Conservation (phyloP, 2,329 filamentous ascomycete genomes). For the Fusarium pseudocircinatum region DNA sequence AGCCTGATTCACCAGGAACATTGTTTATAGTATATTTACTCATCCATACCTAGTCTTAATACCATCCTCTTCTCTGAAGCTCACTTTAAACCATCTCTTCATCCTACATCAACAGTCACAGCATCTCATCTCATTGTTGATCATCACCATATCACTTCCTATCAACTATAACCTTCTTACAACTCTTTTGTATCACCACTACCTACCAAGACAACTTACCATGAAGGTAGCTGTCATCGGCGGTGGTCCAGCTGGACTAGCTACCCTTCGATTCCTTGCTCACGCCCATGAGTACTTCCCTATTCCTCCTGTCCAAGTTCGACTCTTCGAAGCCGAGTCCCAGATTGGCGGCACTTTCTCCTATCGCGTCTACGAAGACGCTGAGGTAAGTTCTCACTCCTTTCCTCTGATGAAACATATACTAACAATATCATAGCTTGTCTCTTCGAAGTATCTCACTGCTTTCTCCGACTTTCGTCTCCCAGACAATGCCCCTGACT, state of each 20-base stretch:
- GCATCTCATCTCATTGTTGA: background rate
- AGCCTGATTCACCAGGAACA: background rate
- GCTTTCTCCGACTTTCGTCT: constrained; percentile 61
- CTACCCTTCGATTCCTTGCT: constrained; percentile 53
- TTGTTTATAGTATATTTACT: background rate
- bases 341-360: constrained; percentile 59
- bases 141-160: background rate
- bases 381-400: constrained; percentile 48
- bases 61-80: fast-evolving
- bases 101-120: background rate
- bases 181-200: background rate
- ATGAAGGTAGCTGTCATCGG: constrained; percentile 56
- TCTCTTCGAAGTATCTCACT: constrained; percentile 61
- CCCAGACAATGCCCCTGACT: constrained; percentile 54
- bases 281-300: constrained; percentile 52
- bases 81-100: background rate
- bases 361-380: constrained; percentile 58
- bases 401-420: background rate
- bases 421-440: constrained; percentile 46
- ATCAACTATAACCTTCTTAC: background rate
- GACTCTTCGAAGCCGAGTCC: constrained; percentile 56
- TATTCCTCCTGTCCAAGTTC: constrained; percentile 51
- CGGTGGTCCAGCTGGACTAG: constrained; percentile 55
- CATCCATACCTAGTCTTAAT: too few relatives aligned
- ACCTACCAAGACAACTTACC: background rate